Evolutionary conservation across 805 yeast species (phyloP), one percentile per base, ranked within the genome.

Genomic region (Saccharomycopsis sp.): DNA sequence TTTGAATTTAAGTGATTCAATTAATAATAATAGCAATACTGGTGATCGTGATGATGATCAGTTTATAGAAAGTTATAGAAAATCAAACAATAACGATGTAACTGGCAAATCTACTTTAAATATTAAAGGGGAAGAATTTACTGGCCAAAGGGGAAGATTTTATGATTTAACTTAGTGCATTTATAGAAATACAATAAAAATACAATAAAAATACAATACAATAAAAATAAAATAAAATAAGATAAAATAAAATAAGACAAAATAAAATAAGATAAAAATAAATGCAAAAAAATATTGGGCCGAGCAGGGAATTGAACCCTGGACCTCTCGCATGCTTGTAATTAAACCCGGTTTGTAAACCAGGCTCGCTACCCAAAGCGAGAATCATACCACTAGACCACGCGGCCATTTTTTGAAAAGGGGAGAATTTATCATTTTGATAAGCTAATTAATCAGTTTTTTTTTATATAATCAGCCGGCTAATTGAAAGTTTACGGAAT

Each of bases 361-460:
- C 35, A 31, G 35, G 35, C 35, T 48, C 49, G 49, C 47, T 28
- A 57, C 74, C 74, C 74, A 68, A 68, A 70, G 73, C 74, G 71
- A 68, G 73, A 69, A 69, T 69, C 74, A 70, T 70, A 70, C 74
- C 74, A 68, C 74, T 70, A 69, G 74, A 70, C 74, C 72, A 70
- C 66, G 59, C 67, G 66, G 62, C 64, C 64, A n/a, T n/a, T n/a
- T n/a, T n/a, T n/a, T n/a, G n/a, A n/a, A n/a, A n/a, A n/a, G n/a
- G n/a, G n/a, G n/a, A n/a, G n/a, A n/a, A n/a, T n/a, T n/a, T n/a
- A n/a, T n/a, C n/a, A n/a, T n/a, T n/a, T n/a, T n/a, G n/a, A n/a
- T n/a, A n/a, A n/a, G n/a, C n/a, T n/a, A n/a, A n/a, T n/a, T n/a
- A n/a, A n/a, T n/a, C n/a, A n/a, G n/a, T n/a, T n/a, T n/a, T n/a